Conservation (phyloP, 345 rosid species). For the Eucalyptus dawsonii region DNA sequence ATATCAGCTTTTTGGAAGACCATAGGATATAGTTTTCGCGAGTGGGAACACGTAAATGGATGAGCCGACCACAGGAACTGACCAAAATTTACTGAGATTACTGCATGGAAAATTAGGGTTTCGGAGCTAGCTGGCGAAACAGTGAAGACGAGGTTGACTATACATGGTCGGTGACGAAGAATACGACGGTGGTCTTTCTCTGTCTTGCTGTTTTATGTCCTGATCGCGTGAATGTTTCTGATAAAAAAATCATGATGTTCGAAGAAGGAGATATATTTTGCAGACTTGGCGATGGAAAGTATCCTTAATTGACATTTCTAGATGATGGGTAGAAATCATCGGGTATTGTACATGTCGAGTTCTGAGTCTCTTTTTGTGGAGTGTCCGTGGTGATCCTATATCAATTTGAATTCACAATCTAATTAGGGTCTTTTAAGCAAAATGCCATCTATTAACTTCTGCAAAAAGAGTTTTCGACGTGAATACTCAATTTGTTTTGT, state of each 20-base stretch:
- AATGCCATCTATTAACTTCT: background rate
- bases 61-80: background rate
- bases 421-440: background rate
- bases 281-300: background rate
- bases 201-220: background rate
- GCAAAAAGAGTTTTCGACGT: rapidly evolving
- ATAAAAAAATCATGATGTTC: background rate
- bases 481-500: background rate
- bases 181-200: background rate
- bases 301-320: background rate
- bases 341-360: background rate
- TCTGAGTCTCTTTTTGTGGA: background rate
- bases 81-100: background rate
- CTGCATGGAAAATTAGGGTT: background rate
- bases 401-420: background rate
- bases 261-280: background rate
- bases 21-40: background rate
- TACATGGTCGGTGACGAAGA: background rate
- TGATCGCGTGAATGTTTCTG: background rate
- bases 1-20: background rate
- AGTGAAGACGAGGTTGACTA: background rate
- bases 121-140: background rate
- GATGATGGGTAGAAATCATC: background rate
- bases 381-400: background rate
- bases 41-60: background rate